A percentile compares a stretch with the other conserved stretches of the same genome.
phyloP scores from a whole-genome alignment of 345 rosid species.

The Barbarea vulgaris region DNA sequence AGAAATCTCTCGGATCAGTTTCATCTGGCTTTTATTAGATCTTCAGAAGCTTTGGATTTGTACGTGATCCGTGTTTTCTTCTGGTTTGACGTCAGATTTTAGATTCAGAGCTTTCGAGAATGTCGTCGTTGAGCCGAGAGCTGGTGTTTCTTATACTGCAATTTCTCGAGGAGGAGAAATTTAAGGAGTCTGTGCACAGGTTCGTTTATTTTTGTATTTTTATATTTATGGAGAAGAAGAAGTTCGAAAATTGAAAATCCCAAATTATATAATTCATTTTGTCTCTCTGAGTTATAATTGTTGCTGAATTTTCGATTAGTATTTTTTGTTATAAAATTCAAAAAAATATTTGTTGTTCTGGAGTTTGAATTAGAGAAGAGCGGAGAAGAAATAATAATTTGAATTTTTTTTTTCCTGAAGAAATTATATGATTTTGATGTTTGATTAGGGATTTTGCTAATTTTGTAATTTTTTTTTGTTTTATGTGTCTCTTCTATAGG shows the following conservation, averaged over 20 bases:
- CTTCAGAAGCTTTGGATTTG: conserved; percentile 38
- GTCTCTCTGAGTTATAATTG: neutral
- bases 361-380: too few species aligned
- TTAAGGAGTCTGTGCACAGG: conserved; percentile 87
- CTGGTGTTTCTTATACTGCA: conserved; percentile 91
- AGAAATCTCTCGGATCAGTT: conserved; percentile 50
- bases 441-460: neutral
- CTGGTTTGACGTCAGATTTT: conserved; percentile 4
- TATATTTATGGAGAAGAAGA: too few species aligned
- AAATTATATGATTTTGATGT: neutral
- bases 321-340: too few species aligned
- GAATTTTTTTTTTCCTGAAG: too few species aligned
- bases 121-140: conserved; percentile 89
- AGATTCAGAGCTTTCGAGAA: conserved; percentile 22
- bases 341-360: too few species aligned
- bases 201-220: conserved; percentile 31
- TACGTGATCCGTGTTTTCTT: conserved; percentile 1
- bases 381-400: too few species aligned
- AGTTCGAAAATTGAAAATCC: neutral
- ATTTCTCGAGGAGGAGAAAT: conserved; percentile 92
- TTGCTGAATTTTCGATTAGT: too few species aligned
- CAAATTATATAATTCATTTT: neutral
- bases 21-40: too few species aligned
- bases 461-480: too few species aligned
- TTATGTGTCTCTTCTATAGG: conserved; percentile 36